Evolutionary conservation across 257 asterid genomes (phyloP).

Genomic region (Linaria vulgaris): DNA sequence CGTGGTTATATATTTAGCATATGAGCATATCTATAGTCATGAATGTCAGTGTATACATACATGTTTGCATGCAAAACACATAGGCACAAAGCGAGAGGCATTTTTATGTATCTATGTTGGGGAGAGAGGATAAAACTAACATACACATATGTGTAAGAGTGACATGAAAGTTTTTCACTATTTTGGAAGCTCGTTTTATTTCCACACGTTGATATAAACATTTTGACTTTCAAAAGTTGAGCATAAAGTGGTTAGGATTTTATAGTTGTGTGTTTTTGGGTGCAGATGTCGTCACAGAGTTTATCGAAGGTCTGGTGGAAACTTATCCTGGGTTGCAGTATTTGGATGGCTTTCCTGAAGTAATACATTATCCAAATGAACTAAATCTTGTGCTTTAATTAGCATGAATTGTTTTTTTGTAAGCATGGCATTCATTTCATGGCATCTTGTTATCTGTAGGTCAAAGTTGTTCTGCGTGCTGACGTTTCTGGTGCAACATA

Average conservation of each 20-base stretch:
- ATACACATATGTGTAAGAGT: too few relatives aligned
- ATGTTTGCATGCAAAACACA: too few relatives aligned
- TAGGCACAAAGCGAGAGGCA: too few relatives aligned
- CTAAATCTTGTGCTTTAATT: conserved; percentile 8
- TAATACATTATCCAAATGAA: conserved; percentile 23
- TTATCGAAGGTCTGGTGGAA: conserved; percentile 92
- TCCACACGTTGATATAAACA: background rate
- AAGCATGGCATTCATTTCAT: conserved; percentile 21
- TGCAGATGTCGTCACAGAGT: conserved; percentile 95
- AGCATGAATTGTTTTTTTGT: background rate
- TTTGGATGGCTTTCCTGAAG: conserved; percentile 96
- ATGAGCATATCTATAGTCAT: background rate
- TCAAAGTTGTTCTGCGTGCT: conserved; percentile 93
- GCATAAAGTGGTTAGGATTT: background rate
- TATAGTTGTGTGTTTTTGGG: conserved; percentile 18
- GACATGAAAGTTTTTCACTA: conserved; percentile 14
- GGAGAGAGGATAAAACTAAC: too few relatives aligned
- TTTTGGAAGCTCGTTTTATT: background rate
- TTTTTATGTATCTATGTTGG: too few relatives aligned
- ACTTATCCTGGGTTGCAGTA: conserved; percentile 92
- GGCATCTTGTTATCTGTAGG: conserved; percentile 38
- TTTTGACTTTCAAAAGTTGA: background rate
- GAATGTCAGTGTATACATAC: background rate
- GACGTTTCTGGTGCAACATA: conserved; percentile 70
- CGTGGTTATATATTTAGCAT: background rate